A percentile compares a stretch with the other conserved stretches of the same genome.
These are phyloP conservation scores for Eimeria maxima DNA, from an alignment of 169 alveolate genomes.

Conservation along the genomic window DNA sequence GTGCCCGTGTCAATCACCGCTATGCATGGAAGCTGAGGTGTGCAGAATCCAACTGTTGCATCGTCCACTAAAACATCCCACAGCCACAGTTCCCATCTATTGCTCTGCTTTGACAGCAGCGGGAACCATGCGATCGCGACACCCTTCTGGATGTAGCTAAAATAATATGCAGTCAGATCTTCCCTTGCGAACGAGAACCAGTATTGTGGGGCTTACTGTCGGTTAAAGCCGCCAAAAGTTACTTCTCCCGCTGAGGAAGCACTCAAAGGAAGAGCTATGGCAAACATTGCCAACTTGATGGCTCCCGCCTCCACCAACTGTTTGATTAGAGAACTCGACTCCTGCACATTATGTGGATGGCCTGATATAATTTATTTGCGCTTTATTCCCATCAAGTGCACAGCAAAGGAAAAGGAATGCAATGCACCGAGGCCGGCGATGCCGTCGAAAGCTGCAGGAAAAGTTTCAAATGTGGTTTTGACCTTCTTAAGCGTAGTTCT, in stretches of 20 bases:
- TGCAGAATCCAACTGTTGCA: conserved; percentile 48
- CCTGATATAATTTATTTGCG: background rate
- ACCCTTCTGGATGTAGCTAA: conserved; percentile 11
- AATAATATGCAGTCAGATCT: background rate
- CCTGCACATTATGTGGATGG: background rate
- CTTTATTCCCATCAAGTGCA: background rate
- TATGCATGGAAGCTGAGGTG: conserved; percentile 37
- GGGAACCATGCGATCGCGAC: conserved; percentile 47
- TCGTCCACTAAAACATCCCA: conserved; percentile 54
- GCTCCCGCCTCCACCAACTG: conserved; percentile 10
- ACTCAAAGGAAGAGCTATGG: conserved; percentile 24
- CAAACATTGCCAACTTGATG: conserved; percentile 7
- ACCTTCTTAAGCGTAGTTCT: background rate
- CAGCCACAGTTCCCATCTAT: conserved; percentile 32
- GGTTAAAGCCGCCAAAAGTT: conserved; percentile 55
- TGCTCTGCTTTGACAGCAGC: conserved; percentile 1
- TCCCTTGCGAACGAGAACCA: background rate
- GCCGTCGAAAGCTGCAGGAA: conserved; percentile 69
- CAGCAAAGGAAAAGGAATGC: background rate
- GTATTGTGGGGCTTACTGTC: background rate
- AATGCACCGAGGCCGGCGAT: conserved; percentile 58
- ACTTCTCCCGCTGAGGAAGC: conserved; percentile 42
- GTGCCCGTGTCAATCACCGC: conserved; percentile 70
- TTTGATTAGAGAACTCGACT: background rate
- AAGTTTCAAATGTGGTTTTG: background rate